Evolutionary conservation across 345 rosid species (phyloP), one percentile per base, ranked within the genome.

Genomic region (Sapria himalayana): DNA sequence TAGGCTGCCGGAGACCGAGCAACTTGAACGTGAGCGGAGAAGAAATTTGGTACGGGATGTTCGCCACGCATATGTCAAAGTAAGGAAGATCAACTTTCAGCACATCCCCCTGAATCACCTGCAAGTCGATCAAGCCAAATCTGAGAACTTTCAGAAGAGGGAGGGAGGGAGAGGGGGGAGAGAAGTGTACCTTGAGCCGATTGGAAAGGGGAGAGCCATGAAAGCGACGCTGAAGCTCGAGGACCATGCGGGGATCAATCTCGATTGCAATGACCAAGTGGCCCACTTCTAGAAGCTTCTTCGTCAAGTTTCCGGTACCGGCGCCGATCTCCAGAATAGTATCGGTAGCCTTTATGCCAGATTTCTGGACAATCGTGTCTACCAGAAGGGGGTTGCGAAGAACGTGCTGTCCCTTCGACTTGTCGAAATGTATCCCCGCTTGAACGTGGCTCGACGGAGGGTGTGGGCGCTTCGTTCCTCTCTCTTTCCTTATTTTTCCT

Each of bases 51-150:
- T 81, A 81, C 0, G 97, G 97, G 46, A 86, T 81, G 52, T 86
- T 81, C 0, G 92, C 97, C 46, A 78, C 92, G 12, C 94, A 85
- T 23, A 81, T 81, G 48, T 85, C 97, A 27, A 81, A 85, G 19
- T 70, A 66, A 4, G 97, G 93, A 33, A 81, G 84, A 43, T 85
- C 92, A 1, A 85, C 76, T 67, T 73, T 85, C 0, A 85, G 55
- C 54, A 85, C 89, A 63, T 85, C 92, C 1, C 94, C 92, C 46
- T 85, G 92, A 47, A 85, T 81, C 14, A 85, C 92, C 94, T 85
- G 55, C 1, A 48, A 20, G 31, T n/a, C n/a, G n/a, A n/a, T n/a
- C n/a, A n/a, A n/a, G n/a, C n/a, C n/a, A n/a, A n/a, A n/a, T n/a
- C n/a, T n/a, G n/a, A n/a, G n/a, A n/a, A n/a, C n/a, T n/a, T n/a